Evolutionary conservation across 345 rosid species (phyloP), one percentile per base, ranked within the genome.

Genomic region (Lumnitzera racemosa): DNA sequence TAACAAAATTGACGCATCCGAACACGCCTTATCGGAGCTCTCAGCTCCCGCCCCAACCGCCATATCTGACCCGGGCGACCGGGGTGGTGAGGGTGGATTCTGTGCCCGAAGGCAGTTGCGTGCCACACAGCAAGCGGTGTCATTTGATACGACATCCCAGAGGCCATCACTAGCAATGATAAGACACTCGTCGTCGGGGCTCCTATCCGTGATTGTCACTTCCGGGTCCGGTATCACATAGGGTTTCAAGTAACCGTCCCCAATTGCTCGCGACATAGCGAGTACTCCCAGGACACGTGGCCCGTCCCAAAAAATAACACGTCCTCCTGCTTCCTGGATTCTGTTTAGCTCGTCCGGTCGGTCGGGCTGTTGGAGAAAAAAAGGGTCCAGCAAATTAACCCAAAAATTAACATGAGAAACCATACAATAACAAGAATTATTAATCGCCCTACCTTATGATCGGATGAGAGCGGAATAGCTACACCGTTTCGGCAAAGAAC

Each of bases 231-330:
- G 52, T 53, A 87, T 75, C 51, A 87, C 94, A 15, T 53, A 81
- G 0, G 94, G 90, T 56, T 83, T 87, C 70, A 87, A 70, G 64
- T 87, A 87, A 58, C 70, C 72, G 55, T 84, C 88, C 0, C 94
- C 92, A 8, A 84, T 87, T 16, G 95, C 95, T 66, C 95, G 72
- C 0, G 90, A 84, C 88, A 84, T 87, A 12, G 95, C 86, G 23
- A 87, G 74, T 27, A 87, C 84, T 2, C 95, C 95, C 0, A 82
- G 84, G 17, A 87, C 94, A 13, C 94, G 71, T 3, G 94, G 68
- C 3, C 86, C 82, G 15, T 87, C 96, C 97, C 97, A 90, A 59
- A 83, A 87, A 5, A 90, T 88, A 2, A 90, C 96, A 4, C 92
- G 86, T 52, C 97, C 97, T 0, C 96, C 96, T 1, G 90, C 94